Base-by-base conservation (phyloP, 371 early-diverging fungal genomes). In the Rhizopus delemar region DNA sequence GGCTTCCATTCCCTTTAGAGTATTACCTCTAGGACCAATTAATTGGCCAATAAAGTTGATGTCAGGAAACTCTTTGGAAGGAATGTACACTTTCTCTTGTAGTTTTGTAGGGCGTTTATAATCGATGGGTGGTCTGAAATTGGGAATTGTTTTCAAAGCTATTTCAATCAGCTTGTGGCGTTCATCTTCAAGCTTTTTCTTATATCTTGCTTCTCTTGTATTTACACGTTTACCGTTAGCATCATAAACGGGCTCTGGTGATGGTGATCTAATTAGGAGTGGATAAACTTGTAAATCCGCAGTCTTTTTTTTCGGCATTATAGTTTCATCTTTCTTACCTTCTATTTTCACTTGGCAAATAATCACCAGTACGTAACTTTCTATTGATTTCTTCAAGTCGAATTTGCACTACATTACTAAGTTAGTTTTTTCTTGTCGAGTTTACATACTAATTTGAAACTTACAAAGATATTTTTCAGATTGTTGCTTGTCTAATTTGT, bases 21-120 rank as follows among this genome's bases (percentile, higher is more conserved):
- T 96, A 61, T 95, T 92, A 46, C 99, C 99, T 63, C 96, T 93
- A 28, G 99, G 99, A 16, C 99, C 97, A 68, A 97, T 94, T 52
- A 98, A 75, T 51, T 95, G 86, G 33, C 99, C 99, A 64, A 97
- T 96, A 73, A 98, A 98, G 76, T 97, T 97, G 60, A 97, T 93
- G 36, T 95, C 96, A 5, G 97, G 99, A 63, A 90, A 93, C 49
- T 97, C 96, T 61, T 88, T 91, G 41, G 88, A 92, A 38, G 99
- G 99, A 55, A 98, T 94, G 66, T 90, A 96, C n/a, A 93, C 85
- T 73, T 96, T 96, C 57, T 96, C 96, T 46, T 85, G 84, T 4
- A 87, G 77, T 69, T 92, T 93, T 38, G 87, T 83, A 7, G 93
- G 89, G 45, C 86, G 77, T 60, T 90, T 90, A 75, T 95, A 96